A percentile compares a stretch with the other conserved stretches of the same genome.
Evolutionary conservation across 805 yeast species (phyloP).

Genomic region (Sugiyamaella mastotermitis): DNA sequence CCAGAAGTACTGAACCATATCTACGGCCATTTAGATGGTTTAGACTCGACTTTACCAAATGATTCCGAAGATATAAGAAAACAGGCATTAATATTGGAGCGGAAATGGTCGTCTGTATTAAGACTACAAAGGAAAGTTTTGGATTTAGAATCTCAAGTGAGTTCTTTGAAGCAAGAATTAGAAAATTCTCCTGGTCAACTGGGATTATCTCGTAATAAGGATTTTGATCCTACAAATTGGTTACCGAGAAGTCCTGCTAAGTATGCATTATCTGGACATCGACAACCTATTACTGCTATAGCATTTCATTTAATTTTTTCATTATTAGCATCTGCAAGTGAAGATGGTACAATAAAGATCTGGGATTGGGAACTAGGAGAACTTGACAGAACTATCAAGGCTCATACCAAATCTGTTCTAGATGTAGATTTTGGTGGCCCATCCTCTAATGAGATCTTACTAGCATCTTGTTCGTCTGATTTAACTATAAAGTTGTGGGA

Average conservation of each 20-base stretch:
- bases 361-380: constrained; percentile 67
- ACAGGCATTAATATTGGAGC: constrained; percentile 42
- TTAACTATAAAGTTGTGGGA: constrained; percentile 67
- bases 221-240: constrained; percentile 44
- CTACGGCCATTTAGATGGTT: neutral
- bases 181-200: constrained; percentile 30
- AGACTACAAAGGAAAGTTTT: constrained; percentile 66
- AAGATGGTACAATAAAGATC: constrained; percentile 63
- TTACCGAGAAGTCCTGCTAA: constrained; percentile 46
- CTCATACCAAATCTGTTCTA: constrained; percentile 70
- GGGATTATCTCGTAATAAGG: constrained; percentile 13
- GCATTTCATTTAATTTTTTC: constrained; percentile 75
- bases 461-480: constrained; percentile 50
- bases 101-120: constrained; percentile 83
- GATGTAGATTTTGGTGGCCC: constrained; percentile 50
- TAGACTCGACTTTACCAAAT: neutral
- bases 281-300: constrained; percentile 53
- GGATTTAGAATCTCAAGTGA: constrained; percentile 59
- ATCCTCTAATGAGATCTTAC: constrained; percentile 17
- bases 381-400: constrained; percentile 59
- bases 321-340: constrained; percentile 55
- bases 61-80: constrained; percentile 12
- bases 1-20: constrained; percentile 5
- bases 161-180: constrained; percentile 36
- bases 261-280: constrained; percentile 45